A percentile compares a stretch with the other conserved stretches of the same genome.
Conservation (phyloP, 495 filamentous ascomycete species). For the Aspergillus sclerotiicarbonarius region DNA sequence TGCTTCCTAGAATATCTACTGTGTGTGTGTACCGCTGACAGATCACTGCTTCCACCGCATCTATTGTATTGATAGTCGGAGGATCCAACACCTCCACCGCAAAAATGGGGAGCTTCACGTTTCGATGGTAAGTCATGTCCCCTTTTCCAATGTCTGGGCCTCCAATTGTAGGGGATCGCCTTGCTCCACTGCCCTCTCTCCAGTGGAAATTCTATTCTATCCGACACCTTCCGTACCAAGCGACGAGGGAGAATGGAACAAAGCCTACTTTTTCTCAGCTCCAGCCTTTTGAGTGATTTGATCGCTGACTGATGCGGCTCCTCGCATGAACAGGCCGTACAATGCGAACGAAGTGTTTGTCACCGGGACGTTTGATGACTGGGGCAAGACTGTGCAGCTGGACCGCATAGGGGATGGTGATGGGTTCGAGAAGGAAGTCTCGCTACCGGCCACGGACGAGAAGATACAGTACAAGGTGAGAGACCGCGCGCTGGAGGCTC, state of each 20-base stretch:
- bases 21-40: neutral
- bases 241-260: slow-evolving; percentile 3
- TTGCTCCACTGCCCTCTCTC: neutral
- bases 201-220: slow-evolving; percentile 1
- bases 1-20: slow-evolving; percentile 8
- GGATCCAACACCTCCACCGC: neutral
- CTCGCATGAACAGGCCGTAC: slow-evolving; percentile 59
- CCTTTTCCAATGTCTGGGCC: neutral
- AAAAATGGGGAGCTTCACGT: slow-evolving; percentile 42
- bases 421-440: slow-evolving; percentile 73
- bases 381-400: slow-evolving; percentile 79
- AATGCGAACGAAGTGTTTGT: slow-evolving; percentile 84
- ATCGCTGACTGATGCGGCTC: slow-evolving; percentile 32
- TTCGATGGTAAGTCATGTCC: slow-evolving; percentile 39
- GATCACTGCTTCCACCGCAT: neutral
- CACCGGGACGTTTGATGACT: slow-evolving; percentile 93
- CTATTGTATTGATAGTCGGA: neutral
- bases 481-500: neutral
- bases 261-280: neutral
- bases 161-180: neutral
- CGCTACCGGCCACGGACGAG: slow-evolving; percentile 56
- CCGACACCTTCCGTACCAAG: slow-evolving; percentile 5
- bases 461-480: slow-evolving; percentile 86
- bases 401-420: slow-evolving; percentile 64
- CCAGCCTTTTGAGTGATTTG: slow-evolving; percentile 19